Evolutionary conservation across 208 protist genomes (phyloP).

Genomic region (Leishmania gerbilli): DNA sequence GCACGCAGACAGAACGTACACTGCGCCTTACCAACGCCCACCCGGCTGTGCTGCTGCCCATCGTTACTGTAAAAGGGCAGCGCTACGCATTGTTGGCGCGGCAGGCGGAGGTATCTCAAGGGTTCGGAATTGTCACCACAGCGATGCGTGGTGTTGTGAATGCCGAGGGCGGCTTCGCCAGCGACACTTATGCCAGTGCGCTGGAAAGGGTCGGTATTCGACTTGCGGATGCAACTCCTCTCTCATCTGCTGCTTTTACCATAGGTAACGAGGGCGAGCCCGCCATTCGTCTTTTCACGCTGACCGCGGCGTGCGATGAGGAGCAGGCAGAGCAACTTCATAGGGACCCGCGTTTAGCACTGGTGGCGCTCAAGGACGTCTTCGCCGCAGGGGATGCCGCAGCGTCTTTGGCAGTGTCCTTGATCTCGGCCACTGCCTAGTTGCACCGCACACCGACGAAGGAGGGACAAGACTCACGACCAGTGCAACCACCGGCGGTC

Average conservation of each 20-base stretch:
- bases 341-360: constrained; percentile 14
- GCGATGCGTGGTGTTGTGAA: constrained; percentile 47
- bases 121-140: constrained; percentile 35
- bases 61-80: constrained; percentile 33
- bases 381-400: constrained; percentile 49
- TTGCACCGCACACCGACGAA: not conserved
- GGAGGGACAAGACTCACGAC: not conserved
- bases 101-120: constrained; percentile 41
- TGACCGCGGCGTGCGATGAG: constrained; percentile 23
- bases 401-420: constrained; percentile 48
- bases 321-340: constrained; percentile 30
- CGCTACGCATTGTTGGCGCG: constrained; percentile 47
- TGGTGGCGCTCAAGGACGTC: constrained; percentile 50
- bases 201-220: constrained; percentile 41
- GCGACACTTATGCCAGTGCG: constrained; percentile 20
- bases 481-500: not conserved
- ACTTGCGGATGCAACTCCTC: constrained; percentile 12
- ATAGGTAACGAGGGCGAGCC: constrained; percentile 65
- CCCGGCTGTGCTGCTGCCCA: constrained; percentile 55
- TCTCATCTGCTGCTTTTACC: constrained; percentile 39
- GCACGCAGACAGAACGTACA: constrained; percentile 22
- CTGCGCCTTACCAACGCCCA: constrained; percentile 39
- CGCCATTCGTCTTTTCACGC: constrained; percentile 46
- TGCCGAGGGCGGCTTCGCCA: constrained; percentile 29
- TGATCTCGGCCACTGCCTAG: constrained; percentile 20